Conservation (phyloP, 2,329 filamentous ascomycete species). For the Alternaria brassicae region DNA sequence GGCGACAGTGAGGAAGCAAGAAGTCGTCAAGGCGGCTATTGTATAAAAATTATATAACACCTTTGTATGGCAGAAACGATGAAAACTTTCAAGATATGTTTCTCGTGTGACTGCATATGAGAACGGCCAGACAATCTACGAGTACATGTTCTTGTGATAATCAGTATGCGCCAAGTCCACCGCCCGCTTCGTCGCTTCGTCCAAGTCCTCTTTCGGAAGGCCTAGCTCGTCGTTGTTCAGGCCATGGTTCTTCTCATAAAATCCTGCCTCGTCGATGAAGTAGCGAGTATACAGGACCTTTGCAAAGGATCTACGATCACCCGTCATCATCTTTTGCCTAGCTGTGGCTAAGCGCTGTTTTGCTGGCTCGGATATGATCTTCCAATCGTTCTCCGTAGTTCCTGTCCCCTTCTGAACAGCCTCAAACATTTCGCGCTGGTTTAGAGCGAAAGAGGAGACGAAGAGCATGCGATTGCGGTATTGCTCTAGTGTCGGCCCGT, state of each 20-base stretch:
- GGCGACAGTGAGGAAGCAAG: slow-evolving; percentile 74
- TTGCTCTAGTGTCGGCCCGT: slow-evolving; percentile 1
- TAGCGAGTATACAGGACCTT: slow-evolving; percentile 60
- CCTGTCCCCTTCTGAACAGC: slow-evolving; percentile 44
- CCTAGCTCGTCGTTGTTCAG: slow-evolving; percentile 63
- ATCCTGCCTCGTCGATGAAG: slow-evolving; percentile 54
- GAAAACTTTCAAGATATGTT: background rate
- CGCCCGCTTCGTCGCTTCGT: slow-evolving; percentile 59
- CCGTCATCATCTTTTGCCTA: slow-evolving; percentile 54
- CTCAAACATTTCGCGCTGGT: slow-evolving; percentile 49
- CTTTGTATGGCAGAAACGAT: background rate
- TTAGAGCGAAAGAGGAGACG: slow-evolving; percentile 47
- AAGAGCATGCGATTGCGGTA: slow-evolving; percentile 47
- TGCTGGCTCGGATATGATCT: slow-evolving; percentile 51
- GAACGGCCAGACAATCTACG: background rate
- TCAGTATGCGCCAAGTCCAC: slow-evolving; percentile 15
- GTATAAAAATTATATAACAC: slow-evolving; percentile 61
- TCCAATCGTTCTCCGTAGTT: slow-evolving; percentile 49
- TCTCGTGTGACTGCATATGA: background rate
- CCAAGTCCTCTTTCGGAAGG: slow-evolving; percentile 65
- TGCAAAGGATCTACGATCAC: slow-evolving; percentile 54
- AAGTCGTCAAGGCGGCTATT: slow-evolving; percentile 76
- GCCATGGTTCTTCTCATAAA: slow-evolving; percentile 42
- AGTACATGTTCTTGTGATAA: slow-evolving; percentile 11
- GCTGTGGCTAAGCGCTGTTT: slow-evolving; percentile 60